Evolutionary conservation across 345 rosid genomes (phyloP).

Genomic region (Brassica rapa): DNA sequence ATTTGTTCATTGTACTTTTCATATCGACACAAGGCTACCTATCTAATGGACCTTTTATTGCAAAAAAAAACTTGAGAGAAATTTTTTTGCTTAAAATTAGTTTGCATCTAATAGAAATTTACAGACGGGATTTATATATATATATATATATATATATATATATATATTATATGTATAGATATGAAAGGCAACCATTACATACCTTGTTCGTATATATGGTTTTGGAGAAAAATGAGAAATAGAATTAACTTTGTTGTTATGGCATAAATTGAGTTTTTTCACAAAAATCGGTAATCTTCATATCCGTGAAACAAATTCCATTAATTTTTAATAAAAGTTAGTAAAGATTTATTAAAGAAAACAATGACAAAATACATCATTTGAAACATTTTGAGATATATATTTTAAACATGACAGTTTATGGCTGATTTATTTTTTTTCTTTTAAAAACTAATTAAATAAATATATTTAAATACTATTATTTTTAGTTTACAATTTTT

Average conservation of each 20-base stretch:
- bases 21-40: neutral
- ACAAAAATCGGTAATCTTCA: neutral
- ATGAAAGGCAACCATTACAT: neutral
- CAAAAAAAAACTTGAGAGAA: neutral
- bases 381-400: neutral
- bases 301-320: neutral
- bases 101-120: neutral
- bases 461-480: no score
- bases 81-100: neutral
- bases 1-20: neutral
- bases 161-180: no score
- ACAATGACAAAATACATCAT: neutral
- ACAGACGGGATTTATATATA: neutral
- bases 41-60: neutral
- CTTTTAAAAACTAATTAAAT: no score
- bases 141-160: no score
- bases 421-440: neutral
- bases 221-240: neutral
- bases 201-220: neutral
- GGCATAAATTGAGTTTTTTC: neutral
- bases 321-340: no score
- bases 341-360: neutral
- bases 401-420: neutral
- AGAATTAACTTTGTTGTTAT: neutral
- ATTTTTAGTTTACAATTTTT: neutral